Evolutionary conservation across 2,329 filamentous ascomycete genomes (phyloP).

Genomic region (Graphilbum fragrans): DNA sequence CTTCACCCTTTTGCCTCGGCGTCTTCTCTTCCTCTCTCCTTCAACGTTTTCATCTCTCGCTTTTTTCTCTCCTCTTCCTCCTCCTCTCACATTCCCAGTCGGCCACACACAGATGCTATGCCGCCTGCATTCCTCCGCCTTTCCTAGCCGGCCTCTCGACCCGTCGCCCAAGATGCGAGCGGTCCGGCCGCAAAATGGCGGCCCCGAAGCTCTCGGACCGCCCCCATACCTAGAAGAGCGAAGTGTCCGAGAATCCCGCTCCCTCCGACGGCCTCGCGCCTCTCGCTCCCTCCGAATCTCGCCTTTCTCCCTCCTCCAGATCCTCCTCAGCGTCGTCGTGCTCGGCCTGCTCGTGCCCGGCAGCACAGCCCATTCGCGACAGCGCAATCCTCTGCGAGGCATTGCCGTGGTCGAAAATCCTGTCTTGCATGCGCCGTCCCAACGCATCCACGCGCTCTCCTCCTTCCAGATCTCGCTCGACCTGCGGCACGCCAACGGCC

Average conservation of each 20-base stretch:
- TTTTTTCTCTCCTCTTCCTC: neutral
- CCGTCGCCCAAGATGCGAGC: neutral
- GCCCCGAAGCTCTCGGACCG: neutral
- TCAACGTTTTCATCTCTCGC: slow-evolving; percentile 3
- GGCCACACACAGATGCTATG: neutral
- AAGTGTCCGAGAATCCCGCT: too few species aligned
- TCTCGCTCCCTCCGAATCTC: too few species aligned
- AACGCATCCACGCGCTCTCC: slow-evolving; percentile 68
- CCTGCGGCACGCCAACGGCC: slow-evolving; percentile 30
- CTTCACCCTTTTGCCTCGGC: neutral
- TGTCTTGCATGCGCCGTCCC: slow-evolving; percentile 64
- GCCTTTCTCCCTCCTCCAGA: slow-evolving; percentile 13
- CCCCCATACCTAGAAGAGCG: too few species aligned
- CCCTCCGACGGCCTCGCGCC: too few species aligned
- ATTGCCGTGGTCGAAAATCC: slow-evolving; percentile 63
- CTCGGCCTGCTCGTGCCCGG: slow-evolving; percentile 4
- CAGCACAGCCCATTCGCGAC: slow-evolving; percentile 51
- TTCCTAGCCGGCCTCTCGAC: neutral
- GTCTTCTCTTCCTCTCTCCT: neutral
- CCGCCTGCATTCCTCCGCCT: neutral
- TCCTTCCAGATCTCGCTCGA: slow-evolving; percentile 73
- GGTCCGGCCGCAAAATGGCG: too few species aligned
- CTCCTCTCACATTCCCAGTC: neutral
- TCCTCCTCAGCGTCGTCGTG: slow-evolving; percentile 4
- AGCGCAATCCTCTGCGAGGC: slow-evolving; percentile 65